Evolutionary conservation across 2,329 filamentous ascomycete genomes (phyloP), one percentile per base, ranked within the genome.

Genomic region (Colletotrichum truncatum): DNA sequence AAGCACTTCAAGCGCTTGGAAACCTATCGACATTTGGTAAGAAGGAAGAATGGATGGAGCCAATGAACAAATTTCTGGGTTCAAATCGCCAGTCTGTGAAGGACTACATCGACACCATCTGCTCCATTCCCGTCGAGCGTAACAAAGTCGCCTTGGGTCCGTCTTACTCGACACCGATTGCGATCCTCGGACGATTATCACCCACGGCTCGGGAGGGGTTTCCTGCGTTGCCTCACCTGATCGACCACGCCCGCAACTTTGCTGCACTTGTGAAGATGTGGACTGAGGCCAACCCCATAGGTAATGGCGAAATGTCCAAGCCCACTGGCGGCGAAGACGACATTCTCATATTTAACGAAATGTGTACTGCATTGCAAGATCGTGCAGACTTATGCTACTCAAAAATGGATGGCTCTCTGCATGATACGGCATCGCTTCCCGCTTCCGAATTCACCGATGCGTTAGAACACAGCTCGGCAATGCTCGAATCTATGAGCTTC

Each of bases 31-130:
- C 89, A 0, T 98, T 98, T 74, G 95, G 95, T 39, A 94, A 92
- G 74, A 97, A 97, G 75, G 95, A 98, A 77, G 89, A 91, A n/a
- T 98, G 94, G 93, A 98, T 98, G 94, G 94, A 97, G 79, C 94
- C 94, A 0, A 98, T 98, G 95, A 98, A 98, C 74, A 87, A 87
- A 43, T 98, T 98, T 72, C 81, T 98, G 36, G 85, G 84, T 8
- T 84, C 88, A 1, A 91, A 97, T 73, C 88, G 94, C 18, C 86
- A 91, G 71, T 87, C 92, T 38, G 93, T 98, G 77, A 97, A 94
- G 75, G 87, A 90, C 48, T 98, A 94, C 71, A 91, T 98, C 66
- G 94, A 98, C 74, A 85, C 89, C 28, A 88, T 98, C 48, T 98
- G 95, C 80, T 88, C 91, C 8, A 93, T 98, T 56, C 90, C 93